A percentile compares a stretch with the other conserved stretches of the same genome.
phyloP scores from a whole-genome alignment of 768 basidiomycete genomes.

The Termitomyces sp. region DNA sequence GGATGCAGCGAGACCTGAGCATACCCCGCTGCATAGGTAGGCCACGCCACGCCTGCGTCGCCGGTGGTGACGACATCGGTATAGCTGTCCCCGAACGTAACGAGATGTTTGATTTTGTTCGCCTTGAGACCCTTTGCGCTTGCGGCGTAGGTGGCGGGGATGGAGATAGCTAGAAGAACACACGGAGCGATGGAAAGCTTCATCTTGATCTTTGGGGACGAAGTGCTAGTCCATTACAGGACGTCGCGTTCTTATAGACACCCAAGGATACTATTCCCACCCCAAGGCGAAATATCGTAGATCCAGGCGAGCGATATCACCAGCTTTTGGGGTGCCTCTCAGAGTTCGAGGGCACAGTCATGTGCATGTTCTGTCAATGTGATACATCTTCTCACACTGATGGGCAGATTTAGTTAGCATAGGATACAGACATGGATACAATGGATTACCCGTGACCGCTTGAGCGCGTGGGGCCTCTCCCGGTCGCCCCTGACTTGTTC shows the following conservation, averaged over 20 bases:
- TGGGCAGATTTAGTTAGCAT: too few species aligned
- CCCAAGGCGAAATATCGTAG: too few species aligned
- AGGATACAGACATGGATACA: too few species aligned
- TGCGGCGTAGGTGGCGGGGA: constrained; percentile 2
- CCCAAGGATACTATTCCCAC: too few species aligned
- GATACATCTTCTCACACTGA: too few species aligned
- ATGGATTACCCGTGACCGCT: too few species aligned
- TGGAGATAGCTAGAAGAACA: background rate
- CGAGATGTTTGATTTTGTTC: constrained; percentile 55
- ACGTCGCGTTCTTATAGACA: background rate
- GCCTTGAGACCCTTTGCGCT: constrained; percentile 19
- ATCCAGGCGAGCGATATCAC: too few species aligned
- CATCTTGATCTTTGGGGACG: background rate
- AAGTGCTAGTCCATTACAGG: background rate
- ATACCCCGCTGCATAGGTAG: constrained; percentile 52
- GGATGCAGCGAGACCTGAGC: constrained; percentile 47
- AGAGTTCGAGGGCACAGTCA: too few species aligned
- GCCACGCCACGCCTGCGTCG: constrained; percentile 51
- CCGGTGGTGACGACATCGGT: constrained; percentile 43
- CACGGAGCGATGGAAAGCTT: background rate
- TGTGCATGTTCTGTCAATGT: too few species aligned
- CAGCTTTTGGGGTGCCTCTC: too few species aligned
- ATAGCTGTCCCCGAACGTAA: constrained; percentile 66
- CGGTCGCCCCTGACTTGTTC: too few species aligned
- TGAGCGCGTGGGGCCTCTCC: too few species aligned